phyloP scores from a whole-genome alignment of 257 asterid genomes.

The Phtheirospermum japonicum region DNA sequence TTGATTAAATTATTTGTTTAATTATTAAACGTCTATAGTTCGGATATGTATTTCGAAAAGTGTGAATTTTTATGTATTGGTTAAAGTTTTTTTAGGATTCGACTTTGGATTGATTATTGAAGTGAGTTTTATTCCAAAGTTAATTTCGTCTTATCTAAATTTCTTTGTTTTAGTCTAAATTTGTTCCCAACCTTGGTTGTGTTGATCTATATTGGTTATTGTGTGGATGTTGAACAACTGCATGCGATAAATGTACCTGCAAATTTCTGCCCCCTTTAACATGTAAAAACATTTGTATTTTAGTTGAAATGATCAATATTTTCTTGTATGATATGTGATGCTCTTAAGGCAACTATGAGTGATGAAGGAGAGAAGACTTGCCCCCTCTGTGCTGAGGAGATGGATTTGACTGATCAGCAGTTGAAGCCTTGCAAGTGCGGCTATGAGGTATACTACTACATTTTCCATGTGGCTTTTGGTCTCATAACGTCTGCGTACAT shows the following conservation, averaged over 20 bases:
- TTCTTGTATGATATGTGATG: constrained; percentile 16
- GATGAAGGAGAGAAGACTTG: constrained; percentile 91
- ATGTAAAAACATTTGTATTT: neutral
- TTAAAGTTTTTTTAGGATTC: constrained; percentile 35
- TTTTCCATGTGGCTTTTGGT: constrained; percentile 1
- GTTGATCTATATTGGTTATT: constrained; percentile 21
- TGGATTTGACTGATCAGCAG: constrained; percentile 99
- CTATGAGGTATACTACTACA: constrained; percentile 56
- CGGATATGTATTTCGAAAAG: constrained; percentile 19
- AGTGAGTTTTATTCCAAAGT: constrained; percentile 22
- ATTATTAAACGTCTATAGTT: constrained; percentile 22
- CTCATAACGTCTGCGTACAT: neutral
- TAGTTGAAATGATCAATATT: constrained; percentile 6
- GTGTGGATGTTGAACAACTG: constrained; percentile 10
- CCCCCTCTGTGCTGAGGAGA: constrained; percentile 99
- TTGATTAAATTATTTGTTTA: constrained; percentile 12
- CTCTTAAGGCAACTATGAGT: constrained; percentile 64
- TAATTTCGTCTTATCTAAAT: constrained; percentile 4
- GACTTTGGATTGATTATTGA: constrained; percentile 36
- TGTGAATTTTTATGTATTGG: constrained; percentile 15
- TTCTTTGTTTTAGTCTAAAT: neutral
- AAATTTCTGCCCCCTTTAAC: neutral
- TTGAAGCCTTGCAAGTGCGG: constrained; percentile 99
- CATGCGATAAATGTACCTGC: constrained; percentile 4
- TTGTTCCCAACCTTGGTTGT: constrained; percentile 6